A percentile compares a stretch with the other conserved stretches of the same genome.
Conservation (phyloP, 768 basidiomycete species). For the Antrodiella citrinella region DNA sequence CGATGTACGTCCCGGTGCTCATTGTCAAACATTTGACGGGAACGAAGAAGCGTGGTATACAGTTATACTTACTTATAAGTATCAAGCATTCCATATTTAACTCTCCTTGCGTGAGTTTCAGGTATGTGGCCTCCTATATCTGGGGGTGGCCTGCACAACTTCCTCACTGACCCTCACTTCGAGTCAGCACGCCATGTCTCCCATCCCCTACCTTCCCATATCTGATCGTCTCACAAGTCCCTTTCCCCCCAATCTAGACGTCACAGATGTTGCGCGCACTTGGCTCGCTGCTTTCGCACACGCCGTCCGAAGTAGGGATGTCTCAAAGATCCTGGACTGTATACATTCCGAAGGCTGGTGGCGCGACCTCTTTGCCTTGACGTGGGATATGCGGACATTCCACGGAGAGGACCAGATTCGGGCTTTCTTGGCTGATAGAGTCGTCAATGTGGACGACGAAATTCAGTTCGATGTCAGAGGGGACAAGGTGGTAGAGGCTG, state of each 20-base stretch:
- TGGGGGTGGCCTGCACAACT: too few species aligned
- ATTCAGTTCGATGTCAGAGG: conserved; percentile 10
- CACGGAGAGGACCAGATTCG: conserved; percentile 22
- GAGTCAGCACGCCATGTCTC: too few species aligned
- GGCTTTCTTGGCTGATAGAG: conserved; percentile 20
- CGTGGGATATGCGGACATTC: conserved; percentile 32
- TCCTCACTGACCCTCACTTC: too few species aligned
- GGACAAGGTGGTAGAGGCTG: conserved; percentile 8
- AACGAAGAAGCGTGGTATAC: too few species aligned
- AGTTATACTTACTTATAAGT: too few species aligned
- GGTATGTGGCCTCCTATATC: too few species aligned
- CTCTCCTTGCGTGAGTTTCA: too few species aligned
- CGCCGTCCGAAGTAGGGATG: conserved; percentile 26
- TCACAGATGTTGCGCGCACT: conserved; percentile 23
- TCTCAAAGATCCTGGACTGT: conserved; percentile 26
- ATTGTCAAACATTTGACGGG: too few species aligned
- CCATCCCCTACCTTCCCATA: conserved; percentile 11
- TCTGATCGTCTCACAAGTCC: conserved; percentile 12
- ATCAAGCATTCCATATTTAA: too few species aligned
- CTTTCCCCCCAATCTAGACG: conserved; percentile 25
- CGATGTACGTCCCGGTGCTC: too few species aligned
- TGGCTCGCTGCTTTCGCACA: conserved; percentile 36
- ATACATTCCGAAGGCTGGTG: conserved; percentile 25
- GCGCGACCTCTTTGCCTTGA: conserved; percentile 28
- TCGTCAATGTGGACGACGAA: conserved; percentile 9